Evolutionary conservation across 345 rosid genomes (phyloP).

Genomic region (Hibiscus syriacus): DNA sequence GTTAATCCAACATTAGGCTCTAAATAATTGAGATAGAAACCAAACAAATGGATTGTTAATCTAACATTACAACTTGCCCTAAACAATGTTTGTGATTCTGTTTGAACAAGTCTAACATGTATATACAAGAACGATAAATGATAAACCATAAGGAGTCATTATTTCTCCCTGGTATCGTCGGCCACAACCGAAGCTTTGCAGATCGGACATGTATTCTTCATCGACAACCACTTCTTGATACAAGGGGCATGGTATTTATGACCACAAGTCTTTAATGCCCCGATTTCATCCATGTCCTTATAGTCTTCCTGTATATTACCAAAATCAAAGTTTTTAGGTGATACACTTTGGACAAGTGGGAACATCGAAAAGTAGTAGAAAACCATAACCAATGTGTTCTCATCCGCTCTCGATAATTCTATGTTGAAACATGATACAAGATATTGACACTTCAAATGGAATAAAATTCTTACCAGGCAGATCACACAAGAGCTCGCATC

Average conservation of each 20-base stretch:
- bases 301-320: constrained; percentile 56
- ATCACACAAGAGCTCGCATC: constrained; percentile 58
- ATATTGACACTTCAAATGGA: neutral
- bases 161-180: constrained; percentile 25
- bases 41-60: too few species aligned
- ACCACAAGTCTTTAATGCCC: constrained; percentile 45
- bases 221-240: constrained; percentile 69
- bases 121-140: constrained; percentile 19
- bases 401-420: neutral
- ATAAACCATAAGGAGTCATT: neutral
- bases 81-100: constrained; percentile 8
- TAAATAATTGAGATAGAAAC: too few species aligned
- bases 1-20: too few species aligned
- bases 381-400: neutral
- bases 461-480: constrained; percentile 59
- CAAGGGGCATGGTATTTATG: constrained; percentile 73
- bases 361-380: neutral
- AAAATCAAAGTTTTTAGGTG: neutral
- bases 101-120: constrained; percentile 5
- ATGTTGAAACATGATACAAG: neutral
- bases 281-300: constrained; percentile 48
- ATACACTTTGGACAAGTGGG: neutral
- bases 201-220: constrained; percentile 85
- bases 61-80: too few species aligned
- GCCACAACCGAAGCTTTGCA: constrained; percentile 59